phyloP scores from a whole-genome alignment of 2,329 filamentous ascomycete species.

The Hypoxylon sp. region DNA sequence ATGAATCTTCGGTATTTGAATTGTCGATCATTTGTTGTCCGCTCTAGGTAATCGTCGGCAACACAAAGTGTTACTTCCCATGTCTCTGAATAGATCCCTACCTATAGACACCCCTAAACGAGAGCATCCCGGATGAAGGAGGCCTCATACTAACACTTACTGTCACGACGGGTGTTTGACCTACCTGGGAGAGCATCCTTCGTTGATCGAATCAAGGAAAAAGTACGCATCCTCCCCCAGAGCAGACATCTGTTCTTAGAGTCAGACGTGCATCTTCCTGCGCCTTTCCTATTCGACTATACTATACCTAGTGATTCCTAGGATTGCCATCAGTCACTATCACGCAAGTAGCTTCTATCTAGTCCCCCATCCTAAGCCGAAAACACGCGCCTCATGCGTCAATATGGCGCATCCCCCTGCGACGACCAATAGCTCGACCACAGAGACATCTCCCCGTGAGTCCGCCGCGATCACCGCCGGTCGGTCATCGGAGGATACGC shows the following conservation, averaged over 20 bases:
- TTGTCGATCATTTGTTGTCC: constrained; percentile 21
- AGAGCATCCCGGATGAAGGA: constrained; percentile 18
- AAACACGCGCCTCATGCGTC: constrained; percentile 8
- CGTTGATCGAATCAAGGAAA: constrained; percentile 3
- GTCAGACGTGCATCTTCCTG: constrained; percentile 19
- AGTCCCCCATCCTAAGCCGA: constrained; percentile 13
- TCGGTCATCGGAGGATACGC: constrained; percentile 7
- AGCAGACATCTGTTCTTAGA: constrained; percentile 7
- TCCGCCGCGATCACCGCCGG: constrained; percentile 9
- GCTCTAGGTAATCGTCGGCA: constrained; percentile 6
- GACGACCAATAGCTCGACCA: constrained; percentile 13
- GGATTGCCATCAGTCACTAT: constrained; percentile 12
- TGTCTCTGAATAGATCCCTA: constrained; percentile 21
- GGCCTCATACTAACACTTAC: constrained; percentile 14
- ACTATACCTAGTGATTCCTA: constrained; percentile 5
- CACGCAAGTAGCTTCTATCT: constrained; percentile 20
- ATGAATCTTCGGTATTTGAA: constrained; percentile 19
- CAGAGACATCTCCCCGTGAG: constrained; percentile 14
- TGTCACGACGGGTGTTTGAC: constrained; percentile 4
- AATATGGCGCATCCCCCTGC: constrained; percentile 19
- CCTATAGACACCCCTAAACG: constrained; percentile 18
- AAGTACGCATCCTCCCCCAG: constrained; percentile 6
- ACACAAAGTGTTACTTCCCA: constrained; percentile 19
- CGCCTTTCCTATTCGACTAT: constrained; percentile 10
- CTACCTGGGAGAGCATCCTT: constrained; percentile 24